Evolutionary conservation across 2,329 filamentous ascomycete genomes (phyloP), one percentile per base, ranked within the genome.

Genomic region (Cladosporium oxysporum): DNA sequence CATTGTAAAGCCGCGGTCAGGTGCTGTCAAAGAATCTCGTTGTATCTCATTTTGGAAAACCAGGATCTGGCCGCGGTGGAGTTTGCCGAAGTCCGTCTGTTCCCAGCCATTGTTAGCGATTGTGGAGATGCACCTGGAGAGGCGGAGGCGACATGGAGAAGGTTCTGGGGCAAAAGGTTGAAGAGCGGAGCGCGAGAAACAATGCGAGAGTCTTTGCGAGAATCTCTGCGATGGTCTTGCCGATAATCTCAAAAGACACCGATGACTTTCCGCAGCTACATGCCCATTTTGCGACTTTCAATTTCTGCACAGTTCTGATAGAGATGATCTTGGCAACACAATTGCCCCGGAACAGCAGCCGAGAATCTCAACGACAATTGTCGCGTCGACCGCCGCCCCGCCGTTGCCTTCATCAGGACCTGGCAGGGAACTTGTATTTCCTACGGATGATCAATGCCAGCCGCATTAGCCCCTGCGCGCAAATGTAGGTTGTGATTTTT

Each of bases 91-190:
- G 6, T 26, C 50, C 50, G n/a, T 49, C 18, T 47, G 5, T 37
- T 44, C 16, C 5, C 59, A 12, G 35, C 50, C 50, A 57, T 63
- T 12, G 50, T 21, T 57, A 23, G 61, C 47, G 26, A 49, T 57
- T 26, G 61, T 63, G 61, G 61, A 63, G 61, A 57, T 41, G 28
- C n/a, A 28, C 10, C 23, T 55, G 61, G 61, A 55, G 50, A 63
- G 61, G 61, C 61, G 61, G 61, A 53, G 61, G 35, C 26, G 35
- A 28, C 12, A 57, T 47, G 61, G 50, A 37, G 61, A 52, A 57
- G 35, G 14, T 31, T 28, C 61, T 47, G 49, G 21, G 23, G 49
- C 33, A 18, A 5, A 12, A 23, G 31, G 12, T 44, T 59, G 14
- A 12, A 21, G 41, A 23, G n/a, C n/a, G 41, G n/a, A 47, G n/a